These are phyloP conservation scores for Candida michaelii DNA, from an alignment of 805 yeast genomes.

Conservation along the genomic window DNA sequence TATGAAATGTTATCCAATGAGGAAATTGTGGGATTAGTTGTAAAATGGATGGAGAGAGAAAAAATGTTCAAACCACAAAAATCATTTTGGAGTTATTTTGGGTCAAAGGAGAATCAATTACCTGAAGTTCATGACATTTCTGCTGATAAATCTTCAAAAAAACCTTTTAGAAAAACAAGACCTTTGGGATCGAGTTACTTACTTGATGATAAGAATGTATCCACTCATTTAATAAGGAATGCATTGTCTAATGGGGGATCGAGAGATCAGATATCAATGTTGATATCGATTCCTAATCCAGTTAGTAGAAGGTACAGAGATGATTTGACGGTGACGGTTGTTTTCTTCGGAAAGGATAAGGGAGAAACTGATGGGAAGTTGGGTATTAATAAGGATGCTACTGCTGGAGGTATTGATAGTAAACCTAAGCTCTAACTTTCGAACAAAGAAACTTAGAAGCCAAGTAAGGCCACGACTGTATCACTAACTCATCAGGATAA, in stretches of 20 bases:
- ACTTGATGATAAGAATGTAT: conserved; percentile 81
- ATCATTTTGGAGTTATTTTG: conserved; percentile 47
- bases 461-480: background rate
- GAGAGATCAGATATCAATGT: conserved; percentile 81
- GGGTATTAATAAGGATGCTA: conserved; percentile 57
- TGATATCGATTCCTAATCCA: conserved; percentile 89
- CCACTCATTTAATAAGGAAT: conserved; percentile 91
- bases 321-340: conserved; percentile 93
- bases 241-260: conserved; percentile 87
- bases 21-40: conserved; percentile 89
- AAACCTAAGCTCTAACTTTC: conserved; percentile 46
- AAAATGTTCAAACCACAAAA: conserved; percentile 55
- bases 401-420: conserved; percentile 53
- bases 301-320: conserved; percentile 90
- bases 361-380: conserved; percentile 47
- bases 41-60: conserved; percentile 85
- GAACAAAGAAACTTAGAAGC: background rate
- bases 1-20: conserved; percentile 90
- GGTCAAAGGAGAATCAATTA: conserved; percentile 46
- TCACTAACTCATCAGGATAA: too few relatives aligned
- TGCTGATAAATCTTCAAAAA: conserved; percentile 60
- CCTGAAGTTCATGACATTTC: conserved; percentile 68
- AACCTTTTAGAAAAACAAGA: conserved; percentile 64
- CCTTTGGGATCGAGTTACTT: conserved; percentile 43
- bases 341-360: conserved; percentile 75